These are phyloP conservation scores for Diospyros lotus DNA, from an alignment of 148 eudicot species.

Conservation along the genomic window DNA sequence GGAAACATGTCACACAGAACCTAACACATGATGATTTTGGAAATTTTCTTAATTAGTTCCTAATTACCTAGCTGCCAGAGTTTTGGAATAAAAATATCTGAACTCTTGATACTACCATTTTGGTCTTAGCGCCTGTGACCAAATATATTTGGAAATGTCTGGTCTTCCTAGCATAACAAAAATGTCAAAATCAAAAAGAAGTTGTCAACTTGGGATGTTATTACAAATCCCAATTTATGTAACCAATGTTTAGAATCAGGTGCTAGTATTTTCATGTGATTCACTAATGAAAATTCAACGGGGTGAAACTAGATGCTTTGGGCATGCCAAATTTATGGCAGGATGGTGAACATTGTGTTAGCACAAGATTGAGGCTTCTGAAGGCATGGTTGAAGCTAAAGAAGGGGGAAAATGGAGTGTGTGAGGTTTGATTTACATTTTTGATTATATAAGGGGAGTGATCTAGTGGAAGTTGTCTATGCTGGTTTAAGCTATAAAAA, in stretches of 20 bases:
- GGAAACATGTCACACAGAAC: background rate
- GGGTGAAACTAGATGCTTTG: conserved; percentile 2
- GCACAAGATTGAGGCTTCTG: background rate
- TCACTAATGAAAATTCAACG: background rate
- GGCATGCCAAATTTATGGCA: background rate
- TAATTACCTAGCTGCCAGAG: background rate
- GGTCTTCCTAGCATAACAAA: background rate
- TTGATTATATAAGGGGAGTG: background rate
- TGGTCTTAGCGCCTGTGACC: background rate
- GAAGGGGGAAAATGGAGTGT: background rate
- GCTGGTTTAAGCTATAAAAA: background rate
- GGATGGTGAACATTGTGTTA: background rate
- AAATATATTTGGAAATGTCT: background rate
- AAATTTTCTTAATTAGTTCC: background rate
- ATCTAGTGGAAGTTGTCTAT: background rate
- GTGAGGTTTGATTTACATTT: background rate
- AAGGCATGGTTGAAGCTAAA: conserved; percentile 1
- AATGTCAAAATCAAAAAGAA: background rate
- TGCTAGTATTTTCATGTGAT: background rate
- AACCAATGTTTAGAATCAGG: background rate
- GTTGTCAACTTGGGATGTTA: background rate
- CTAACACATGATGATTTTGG: background rate
- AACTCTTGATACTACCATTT: background rate
- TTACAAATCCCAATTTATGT: background rate
- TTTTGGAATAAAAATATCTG: background rate